Percentiles rank a stretch among this genome's conserved stretches.
Conservation (phyloP, 495 filamentous ascomycete species). For the Massariosphaeria phaeospora region DNA sequence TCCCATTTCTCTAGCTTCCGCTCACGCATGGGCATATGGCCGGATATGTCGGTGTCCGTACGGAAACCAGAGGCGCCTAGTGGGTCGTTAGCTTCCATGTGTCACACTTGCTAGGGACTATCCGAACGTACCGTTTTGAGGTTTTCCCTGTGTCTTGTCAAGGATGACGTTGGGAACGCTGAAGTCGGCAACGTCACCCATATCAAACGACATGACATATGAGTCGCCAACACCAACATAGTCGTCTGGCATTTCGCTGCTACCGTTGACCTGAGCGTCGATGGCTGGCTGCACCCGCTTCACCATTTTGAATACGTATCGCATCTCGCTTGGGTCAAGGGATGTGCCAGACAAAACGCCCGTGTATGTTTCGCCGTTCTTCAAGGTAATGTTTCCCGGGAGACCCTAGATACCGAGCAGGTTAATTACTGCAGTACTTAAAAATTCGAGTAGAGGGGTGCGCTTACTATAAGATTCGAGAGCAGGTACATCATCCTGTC, state of each 20-base stretch:
- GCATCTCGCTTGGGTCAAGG: slow-evolving; percentile 54
- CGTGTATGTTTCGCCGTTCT: slow-evolving; percentile 66
- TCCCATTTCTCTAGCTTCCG: slow-evolving; percentile 82
- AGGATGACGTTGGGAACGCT: slow-evolving; percentile 53
- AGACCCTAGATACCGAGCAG: slow-evolving; percentile 55
- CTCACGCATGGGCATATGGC: slow-evolving; percentile 61
- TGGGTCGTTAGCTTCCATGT: too few species aligned
- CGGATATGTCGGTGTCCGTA: slow-evolving; percentile 86
- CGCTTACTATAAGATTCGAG: slow-evolving; percentile 59
- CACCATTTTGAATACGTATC: slow-evolving; percentile 77
- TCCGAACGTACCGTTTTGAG: slow-evolving; percentile 70
- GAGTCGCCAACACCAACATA: slow-evolving; percentile 60
- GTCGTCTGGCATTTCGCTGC: slow-evolving; percentile 46
- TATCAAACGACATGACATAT: slow-evolving; percentile 71
- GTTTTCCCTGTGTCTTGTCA: slow-evolving; percentile 49
- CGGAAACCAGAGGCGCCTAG: slow-evolving; percentile 60
- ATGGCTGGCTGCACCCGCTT: slow-evolving; percentile 54
- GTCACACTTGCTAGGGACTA: too few species aligned
- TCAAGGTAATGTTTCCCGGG: slow-evolving; percentile 60
- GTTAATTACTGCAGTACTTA: background rate
- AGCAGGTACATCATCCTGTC: slow-evolving; percentile 62
- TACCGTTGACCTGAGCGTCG: slow-evolving; percentile 54
- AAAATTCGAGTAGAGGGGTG: background rate
- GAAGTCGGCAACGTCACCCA: slow-evolving; percentile 69
- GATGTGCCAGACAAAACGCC: slow-evolving; percentile 62